These are phyloP conservation scores for Metarhizium album DNA, from an alignment of 2,329 filamentous ascomycete species.

Conservation along the genomic window DNA sequence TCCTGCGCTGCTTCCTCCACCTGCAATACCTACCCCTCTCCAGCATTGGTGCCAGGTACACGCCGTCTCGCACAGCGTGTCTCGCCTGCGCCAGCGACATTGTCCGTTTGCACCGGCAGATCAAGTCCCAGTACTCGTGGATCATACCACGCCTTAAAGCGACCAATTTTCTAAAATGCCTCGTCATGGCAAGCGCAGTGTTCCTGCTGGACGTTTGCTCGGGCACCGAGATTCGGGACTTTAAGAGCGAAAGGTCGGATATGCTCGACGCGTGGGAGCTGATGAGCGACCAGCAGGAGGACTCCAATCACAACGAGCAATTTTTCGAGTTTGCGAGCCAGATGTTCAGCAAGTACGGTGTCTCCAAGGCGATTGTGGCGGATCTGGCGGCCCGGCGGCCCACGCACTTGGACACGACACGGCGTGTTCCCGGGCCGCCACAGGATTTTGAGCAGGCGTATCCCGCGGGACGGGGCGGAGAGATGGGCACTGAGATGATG, in stretches of 20 bases:
- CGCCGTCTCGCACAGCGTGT: slow-evolving; percentile 1
- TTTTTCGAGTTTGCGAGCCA: slow-evolving; percentile 4
- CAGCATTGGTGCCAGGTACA: background rate
- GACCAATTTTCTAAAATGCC: background rate
- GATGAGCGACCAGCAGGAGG: slow-evolving; percentile 1
- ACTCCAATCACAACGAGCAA: slow-evolving; percentile 3
- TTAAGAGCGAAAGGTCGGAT: slow-evolving; percentile 1
- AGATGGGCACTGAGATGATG: background rate
- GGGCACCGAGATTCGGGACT: background rate
- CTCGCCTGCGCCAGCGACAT: slow-evolving; percentile 3
- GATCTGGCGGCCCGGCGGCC: background rate
- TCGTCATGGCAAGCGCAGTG: slow-evolving; percentile 2
- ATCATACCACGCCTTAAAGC: slow-evolving; percentile 1
- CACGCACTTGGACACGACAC: background rate
- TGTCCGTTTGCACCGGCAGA: background rate
- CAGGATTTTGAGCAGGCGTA: background rate
- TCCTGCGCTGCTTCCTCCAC: slow-evolving; percentile 3
- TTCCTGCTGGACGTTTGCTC: slow-evolving; percentile 5
- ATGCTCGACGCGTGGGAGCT: slow-evolving; percentile 4
- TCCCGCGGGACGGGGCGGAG: background rate
- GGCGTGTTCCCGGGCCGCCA: background rate
- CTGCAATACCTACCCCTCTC: slow-evolving; percentile 2
- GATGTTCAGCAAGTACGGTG: slow-evolving; percentile 5
- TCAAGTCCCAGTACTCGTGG: slow-evolving; percentile 1
- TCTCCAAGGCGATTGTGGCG: background rate